Evolutionary conservation across 371 early-diverging fungal species (phyloP), one percentile per base, ranked within the genome.

Genomic region (Actinomortierella ambigua): DNA sequence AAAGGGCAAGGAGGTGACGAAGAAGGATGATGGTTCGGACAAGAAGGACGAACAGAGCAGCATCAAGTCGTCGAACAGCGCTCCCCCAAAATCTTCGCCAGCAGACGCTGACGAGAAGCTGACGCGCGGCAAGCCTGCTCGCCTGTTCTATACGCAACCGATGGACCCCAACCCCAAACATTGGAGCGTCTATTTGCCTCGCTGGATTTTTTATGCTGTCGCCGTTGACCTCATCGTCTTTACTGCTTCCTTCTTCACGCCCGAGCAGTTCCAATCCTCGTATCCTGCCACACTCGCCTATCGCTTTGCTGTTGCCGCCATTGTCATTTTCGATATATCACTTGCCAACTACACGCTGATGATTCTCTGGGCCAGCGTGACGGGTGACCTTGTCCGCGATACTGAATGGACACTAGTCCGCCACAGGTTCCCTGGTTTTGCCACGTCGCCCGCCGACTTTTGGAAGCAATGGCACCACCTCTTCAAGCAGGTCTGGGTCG

Each of bases 381-480:
- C 63, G 1, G 71, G 71, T 6, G 51, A 71, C 11, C 39, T 65
- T 46, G 49, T 71, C 55, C 65, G 40, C 14, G 65, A 71, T 44
- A 71, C 71, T n/a, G 71, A 71, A 50, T 71, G 71, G 71, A 65
- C 71, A 17, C 20, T 71, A 48, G 71, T 71, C 22, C 50, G 65
- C 2, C 71, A 71, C 50, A 62, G 65, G 55, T 71, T 71, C 52
- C 71, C 71, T 17, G 71, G 71, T 8, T 55, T 71, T 15, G 71
- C 71, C 11, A 71, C 71, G 42, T 71, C 71, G 3, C 65, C 65
- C 8, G 50, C 65, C 28, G 71, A 65, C 53, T 71, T 71, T 50
- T 71, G 71, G 71, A 58, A 59, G 15, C 71, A 65, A 42, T 71
- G 71, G 71, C 71, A 71, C 41, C 71, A 71, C 42, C 62, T 71